Conservation (phyloP, 768 basidiomycete species). For the Rhodotorula babjevae region DNA sequence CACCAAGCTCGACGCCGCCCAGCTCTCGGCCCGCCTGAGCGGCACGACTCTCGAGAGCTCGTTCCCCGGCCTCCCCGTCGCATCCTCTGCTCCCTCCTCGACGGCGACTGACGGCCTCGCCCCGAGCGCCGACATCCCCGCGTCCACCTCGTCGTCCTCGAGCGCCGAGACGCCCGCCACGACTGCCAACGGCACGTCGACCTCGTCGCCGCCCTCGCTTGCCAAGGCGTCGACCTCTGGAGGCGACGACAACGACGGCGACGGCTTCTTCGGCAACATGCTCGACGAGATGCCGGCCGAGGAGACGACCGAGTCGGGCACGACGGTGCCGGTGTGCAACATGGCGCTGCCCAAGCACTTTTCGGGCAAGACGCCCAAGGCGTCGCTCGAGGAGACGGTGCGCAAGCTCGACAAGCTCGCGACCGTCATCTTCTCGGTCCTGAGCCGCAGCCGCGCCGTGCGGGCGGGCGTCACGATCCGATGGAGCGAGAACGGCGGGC, state of each 20-base stretch:
- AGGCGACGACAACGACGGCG: constrained; percentile 25
- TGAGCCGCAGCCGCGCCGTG: constrained; percentile 68
- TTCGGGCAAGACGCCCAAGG: constrained; percentile 75
- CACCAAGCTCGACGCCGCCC: constrained; percentile 52
- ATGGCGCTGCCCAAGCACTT: constrained; percentile 79
- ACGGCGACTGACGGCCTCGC: background rate
- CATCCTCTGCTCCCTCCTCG: background rate
- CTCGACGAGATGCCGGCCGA: constrained; percentile 56
- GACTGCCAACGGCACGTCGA: background rate
- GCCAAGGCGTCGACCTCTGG: background rate
- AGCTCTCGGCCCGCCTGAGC: constrained; percentile 41
- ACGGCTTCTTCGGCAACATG: constrained; percentile 63
- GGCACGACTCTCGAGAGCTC: constrained; percentile 31
- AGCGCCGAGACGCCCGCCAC: background rate
- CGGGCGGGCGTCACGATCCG: constrained; percentile 67
- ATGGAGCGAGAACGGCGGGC: constrained; percentile 54
- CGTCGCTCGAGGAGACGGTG: constrained; percentile 63
- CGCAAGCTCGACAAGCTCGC: constrained; percentile 62
- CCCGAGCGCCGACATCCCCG: background rate
- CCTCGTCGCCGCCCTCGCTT: background rate
- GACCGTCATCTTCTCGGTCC: constrained; percentile 59
- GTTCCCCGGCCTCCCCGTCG: constrained; percentile 3
- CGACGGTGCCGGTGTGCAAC: constrained; percentile 53
- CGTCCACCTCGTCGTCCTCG: background rate
- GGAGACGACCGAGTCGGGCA: constrained; percentile 52